Conservation (phyloP, 2,329 filamentous ascomycete species). For the Neophaeococcomyces mojaviensis region DNA sequence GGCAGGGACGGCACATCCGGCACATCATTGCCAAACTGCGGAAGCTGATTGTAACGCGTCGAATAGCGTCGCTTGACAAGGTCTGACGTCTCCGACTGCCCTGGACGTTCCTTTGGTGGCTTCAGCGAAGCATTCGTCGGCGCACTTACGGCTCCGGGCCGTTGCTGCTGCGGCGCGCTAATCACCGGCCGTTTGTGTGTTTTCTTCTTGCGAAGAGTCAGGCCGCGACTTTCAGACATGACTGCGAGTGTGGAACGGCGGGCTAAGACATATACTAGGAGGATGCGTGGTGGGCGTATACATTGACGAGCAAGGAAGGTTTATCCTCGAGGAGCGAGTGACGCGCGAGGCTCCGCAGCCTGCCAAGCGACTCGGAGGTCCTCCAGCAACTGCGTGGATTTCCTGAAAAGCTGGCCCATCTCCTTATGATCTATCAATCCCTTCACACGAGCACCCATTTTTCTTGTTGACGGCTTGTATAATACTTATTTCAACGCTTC, state of each 20-base stretch:
- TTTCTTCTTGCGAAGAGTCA: slow-evolving; percentile 58
- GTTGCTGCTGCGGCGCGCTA: slow-evolving; percentile 48
- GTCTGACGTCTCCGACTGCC: slow-evolving; percentile 52
- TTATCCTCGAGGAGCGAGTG: neutral
- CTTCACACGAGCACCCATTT: neutral
- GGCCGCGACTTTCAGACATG: slow-evolving; percentile 47
- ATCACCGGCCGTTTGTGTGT: slow-evolving; percentile 48
- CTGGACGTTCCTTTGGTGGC: slow-evolving; percentile 29
- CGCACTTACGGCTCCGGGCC: slow-evolving; percentile 25
- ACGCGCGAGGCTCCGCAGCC: slow-evolving; percentile 1
- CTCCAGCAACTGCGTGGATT: neutral
- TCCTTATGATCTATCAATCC: slow-evolving; percentile 2
- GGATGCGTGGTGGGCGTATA: neutral
- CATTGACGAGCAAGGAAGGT: neutral
- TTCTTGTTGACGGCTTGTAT: slow-evolving; percentile 3
- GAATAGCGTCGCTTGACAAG: slow-evolving; percentile 93
- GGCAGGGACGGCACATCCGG: slow-evolving; percentile 66
- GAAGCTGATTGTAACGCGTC: slow-evolving; percentile 75
- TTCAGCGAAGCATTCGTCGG: slow-evolving; percentile 33
- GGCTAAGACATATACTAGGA: neutral
- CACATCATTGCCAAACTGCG: slow-evolving; percentile 60
- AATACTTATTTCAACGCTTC: neutral
- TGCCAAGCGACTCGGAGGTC: neutral
- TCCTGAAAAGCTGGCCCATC: neutral
- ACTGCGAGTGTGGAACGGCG: slow-evolving; percentile 14